Evolutionary conservation across 257 asterid genomes (phyloP), one percentile per base, ranked within the genome.

Genomic region (Lavandula angustifolia): DNA sequence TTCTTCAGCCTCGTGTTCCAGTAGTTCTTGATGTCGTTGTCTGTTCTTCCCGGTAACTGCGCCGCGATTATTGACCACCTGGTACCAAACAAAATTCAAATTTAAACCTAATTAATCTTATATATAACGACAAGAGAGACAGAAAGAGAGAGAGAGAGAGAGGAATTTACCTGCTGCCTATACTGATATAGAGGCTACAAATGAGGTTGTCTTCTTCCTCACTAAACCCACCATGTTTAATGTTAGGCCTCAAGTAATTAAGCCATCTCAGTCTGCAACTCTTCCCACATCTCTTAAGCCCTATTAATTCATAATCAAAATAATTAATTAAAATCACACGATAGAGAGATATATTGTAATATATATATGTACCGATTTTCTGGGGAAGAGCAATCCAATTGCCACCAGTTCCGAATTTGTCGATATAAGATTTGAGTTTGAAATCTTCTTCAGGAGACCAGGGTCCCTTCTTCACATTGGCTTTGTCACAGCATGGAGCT

Each of bases 351-450:
- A 9, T 40, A 2, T 22, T 22, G 2, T 22, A 22, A 22, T 11
- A 3, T 17, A 9, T 4, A 6, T 16, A 13, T 2, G 1, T 79
- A 91, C 96, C 96, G 11, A 88, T 74, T 70, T 91, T 91, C 57
- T 81, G 95, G 37, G 98, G 98, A 76, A 91, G 98, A 44, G 97
- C 97, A 64, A 91, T 85, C 97, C 97, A 91, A 50, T 91, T 91
- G 12, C 88, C 88, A 51, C 95, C 92, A 43, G 92, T 87, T 35
- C 97, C 96, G 62, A 79, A 38, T 6, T 60, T 67, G 8, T 88
- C 94, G 33, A 91, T 88, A 66, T 88, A 91, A 0, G 83, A 78
- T 72, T 91, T 91, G 75, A 91, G 98, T 69, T 64, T 84, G 13
- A 82, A 87, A 73, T 91, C 98, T 86, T 91, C 98, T 67, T 91